These are phyloP conservation scores for Peronospora farinosa DNA, from an alignment of 352 stramenopile species.

Conservation along the genomic window DNA sequence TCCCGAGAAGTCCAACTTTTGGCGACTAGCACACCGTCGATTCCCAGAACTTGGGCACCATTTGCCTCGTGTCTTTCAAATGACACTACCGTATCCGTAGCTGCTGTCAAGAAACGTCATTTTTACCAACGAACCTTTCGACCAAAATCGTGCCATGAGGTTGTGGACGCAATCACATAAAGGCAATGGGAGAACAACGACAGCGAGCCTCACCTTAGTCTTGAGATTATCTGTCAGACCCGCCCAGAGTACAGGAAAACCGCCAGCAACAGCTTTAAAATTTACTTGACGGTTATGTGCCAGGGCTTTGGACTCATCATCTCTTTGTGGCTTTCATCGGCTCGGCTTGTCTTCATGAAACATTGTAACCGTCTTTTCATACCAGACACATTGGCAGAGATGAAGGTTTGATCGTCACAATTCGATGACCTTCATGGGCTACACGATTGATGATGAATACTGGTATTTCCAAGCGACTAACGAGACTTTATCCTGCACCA, in stretches of 20 bases:
- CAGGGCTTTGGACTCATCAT: constrained; percentile 3
- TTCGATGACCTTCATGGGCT: constrained; percentile 27
- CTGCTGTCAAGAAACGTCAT: constrained; percentile 7
- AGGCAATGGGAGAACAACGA: constrained; percentile 25
- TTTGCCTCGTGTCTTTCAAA: constrained; percentile 22
- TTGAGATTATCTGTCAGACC: neutral
- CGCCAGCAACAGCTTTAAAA: constrained; percentile 19
- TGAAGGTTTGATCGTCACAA: constrained; percentile 38
- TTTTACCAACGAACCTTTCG: no score
- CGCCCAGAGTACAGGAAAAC: constrained; percentile 6
- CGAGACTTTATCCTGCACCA: no score
- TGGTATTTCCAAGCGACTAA: neutral
- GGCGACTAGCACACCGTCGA: no score
- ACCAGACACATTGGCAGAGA: constrained; percentile 24
- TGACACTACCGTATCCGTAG: constrained; percentile 20
- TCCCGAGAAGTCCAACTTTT: constrained; percentile 11
- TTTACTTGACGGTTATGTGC: constrained; percentile 22
- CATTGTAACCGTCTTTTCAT: neutral
- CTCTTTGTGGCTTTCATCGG: neutral
- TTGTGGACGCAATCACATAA: constrained; percentile 23
- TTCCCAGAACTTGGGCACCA: constrained; percentile 24
- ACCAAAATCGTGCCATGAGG: no score
- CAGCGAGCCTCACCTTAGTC: constrained; percentile 11
- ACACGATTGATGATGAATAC: neutral
- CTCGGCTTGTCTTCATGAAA: neutral